These are phyloP conservation scores for Strobilomyces confusus DNA, from an alignment of 768 basidiomycete genomes.

Conservation along the genomic window DNA sequence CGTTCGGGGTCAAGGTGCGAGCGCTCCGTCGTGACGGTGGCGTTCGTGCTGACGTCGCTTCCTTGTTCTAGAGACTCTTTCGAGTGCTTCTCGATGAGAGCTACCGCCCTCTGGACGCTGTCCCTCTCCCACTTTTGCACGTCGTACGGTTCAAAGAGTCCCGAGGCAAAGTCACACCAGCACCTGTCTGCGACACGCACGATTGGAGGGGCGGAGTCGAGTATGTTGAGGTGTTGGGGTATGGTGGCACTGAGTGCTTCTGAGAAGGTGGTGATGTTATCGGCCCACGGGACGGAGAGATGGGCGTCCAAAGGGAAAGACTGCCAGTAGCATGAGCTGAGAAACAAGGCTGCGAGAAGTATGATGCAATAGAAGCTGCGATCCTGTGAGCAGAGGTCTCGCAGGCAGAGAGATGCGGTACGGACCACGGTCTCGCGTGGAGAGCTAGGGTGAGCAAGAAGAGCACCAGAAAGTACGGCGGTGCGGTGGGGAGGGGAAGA, in stretches of 20 bases:
- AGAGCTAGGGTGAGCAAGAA: constrained; percentile 75
- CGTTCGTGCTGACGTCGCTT: constrained; percentile 20
- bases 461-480: constrained; percentile 73
- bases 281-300: constrained; percentile 62
- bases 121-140: constrained; percentile 68
- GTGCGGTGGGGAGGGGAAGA: constrained; percentile 73
- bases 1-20: constrained; percentile 15
- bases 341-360: constrained; percentile 75
- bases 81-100: constrained; percentile 32
- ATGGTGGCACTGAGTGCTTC: constrained; percentile 56
- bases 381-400: constrained; percentile 5
- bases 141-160: constrained; percentile 76
- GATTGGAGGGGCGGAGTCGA: constrained; percentile 44
- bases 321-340: constrained; percentile 89
- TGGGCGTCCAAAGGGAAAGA: constrained; percentile 64
- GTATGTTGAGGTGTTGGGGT: constrained; percentile 35
- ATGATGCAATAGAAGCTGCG: constrained; percentile 83
- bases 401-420: constrained; percentile 6
- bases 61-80: constrained; percentile 25
- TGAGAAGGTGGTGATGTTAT: constrained; percentile 68
- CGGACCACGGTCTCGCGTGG: constrained; percentile 83
- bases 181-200: constrained; percentile 74
- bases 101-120: constrained; percentile 50
- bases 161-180: constrained; percentile 76
- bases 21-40: constrained; percentile 24